Percentiles rank a stretch among this genome's conserved stretches.
phyloP scores from a whole-genome alignment of 1,284 basidiomycete species.

The Ustilago sp. region DNA sequence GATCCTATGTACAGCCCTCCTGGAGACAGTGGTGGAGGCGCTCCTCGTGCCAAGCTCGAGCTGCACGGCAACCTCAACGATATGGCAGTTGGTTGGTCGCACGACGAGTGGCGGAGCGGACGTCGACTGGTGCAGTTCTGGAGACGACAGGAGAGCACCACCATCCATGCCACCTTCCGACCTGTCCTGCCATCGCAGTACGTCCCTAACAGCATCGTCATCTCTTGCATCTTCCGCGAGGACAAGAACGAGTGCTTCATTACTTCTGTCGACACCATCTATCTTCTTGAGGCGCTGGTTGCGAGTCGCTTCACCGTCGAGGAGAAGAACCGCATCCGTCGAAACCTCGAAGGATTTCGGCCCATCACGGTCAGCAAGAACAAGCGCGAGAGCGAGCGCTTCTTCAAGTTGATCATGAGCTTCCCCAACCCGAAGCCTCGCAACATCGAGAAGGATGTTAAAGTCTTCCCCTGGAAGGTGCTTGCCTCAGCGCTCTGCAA shows the following conservation, averaged over 20 bases:
- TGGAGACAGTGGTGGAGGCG: conserved; percentile 30
- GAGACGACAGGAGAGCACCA: conserved; percentile 72
- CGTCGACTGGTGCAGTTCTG: conserved; percentile 74
- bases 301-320: conserved; percentile 87
- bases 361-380: conserved; percentile 91
- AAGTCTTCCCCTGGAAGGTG: conserved; percentile 92
- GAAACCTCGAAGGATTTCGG: conserved; percentile 90
- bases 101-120: conserved; percentile 72
- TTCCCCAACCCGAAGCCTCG: conserved; percentile 92
- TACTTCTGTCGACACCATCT: conserved; percentile 95
- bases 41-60: conserved; percentile 57
- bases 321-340: conserved; percentile 94
- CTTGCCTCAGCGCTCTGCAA: conserved; percentile 86
- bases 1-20: conserved; percentile 54
- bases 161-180: conserved; percentile 72
- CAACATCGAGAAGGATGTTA: conserved; percentile 97
- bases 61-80: conserved; percentile 72
- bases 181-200: conserved; percentile 71
- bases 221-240: conserved; percentile 89
- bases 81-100: conserved; percentile 74
- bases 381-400: conserved; percentile 80
- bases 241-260: conserved; percentile 82
- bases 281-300: conserved; percentile 87
- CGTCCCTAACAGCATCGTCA: conserved; percentile 72
- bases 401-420: conserved; percentile 95